Conservation (phyloP, 2,329 filamentous ascomycete genomes). For the Fusarium neocosmosporiellum region DNA sequence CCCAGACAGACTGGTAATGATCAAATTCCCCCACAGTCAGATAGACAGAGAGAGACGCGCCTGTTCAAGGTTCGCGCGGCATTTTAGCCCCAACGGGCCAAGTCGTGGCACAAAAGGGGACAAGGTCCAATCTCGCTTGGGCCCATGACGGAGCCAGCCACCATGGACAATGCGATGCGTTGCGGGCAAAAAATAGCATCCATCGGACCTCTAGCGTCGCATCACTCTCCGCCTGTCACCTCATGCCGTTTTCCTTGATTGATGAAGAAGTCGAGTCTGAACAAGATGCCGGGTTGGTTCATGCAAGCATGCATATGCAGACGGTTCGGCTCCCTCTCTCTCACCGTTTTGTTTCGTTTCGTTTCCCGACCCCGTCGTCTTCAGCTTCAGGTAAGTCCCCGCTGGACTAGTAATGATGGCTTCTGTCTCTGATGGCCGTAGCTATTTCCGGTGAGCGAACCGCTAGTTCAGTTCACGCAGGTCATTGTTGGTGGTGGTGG, state of each 20-base stretch:
- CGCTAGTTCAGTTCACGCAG: slow-evolving; percentile 6
- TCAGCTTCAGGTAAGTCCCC: slow-evolving; percentile 34
- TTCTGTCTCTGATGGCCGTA: slow-evolving; percentile 1
- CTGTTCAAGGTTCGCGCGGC: background rate
- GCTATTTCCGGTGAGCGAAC: slow-evolving; percentile 19
- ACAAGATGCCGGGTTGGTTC: background rate
- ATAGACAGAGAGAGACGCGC: background rate
- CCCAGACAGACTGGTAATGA: background rate
- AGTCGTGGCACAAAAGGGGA: slow-evolving; percentile 17
- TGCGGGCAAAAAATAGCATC: slow-evolving; percentile 24
- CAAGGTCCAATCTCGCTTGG: slow-evolving; percentile 39
- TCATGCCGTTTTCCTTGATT: slow-evolving; percentile 13
- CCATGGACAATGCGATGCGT: background rate
- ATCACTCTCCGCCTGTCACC: slow-evolving; percentile 11
- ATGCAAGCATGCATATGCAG: background rate
- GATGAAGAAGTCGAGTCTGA: background rate
- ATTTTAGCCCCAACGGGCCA: background rate
- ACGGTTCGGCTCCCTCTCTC: slow-evolving; percentile 7
- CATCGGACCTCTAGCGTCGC: slow-evolving; percentile 6
- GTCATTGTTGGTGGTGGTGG: background rate
- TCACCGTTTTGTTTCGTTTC: slow-evolving; percentile 36
- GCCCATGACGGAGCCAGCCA: slow-evolving; percentile 28
- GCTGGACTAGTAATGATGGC: background rate
- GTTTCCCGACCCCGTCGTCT: slow-evolving; percentile 9
- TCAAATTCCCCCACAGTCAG: background rate